Base-by-base conservation (phyloP, 371 early-diverging fungal genomes). In the Hamiltosporidium magnivora region DNA sequence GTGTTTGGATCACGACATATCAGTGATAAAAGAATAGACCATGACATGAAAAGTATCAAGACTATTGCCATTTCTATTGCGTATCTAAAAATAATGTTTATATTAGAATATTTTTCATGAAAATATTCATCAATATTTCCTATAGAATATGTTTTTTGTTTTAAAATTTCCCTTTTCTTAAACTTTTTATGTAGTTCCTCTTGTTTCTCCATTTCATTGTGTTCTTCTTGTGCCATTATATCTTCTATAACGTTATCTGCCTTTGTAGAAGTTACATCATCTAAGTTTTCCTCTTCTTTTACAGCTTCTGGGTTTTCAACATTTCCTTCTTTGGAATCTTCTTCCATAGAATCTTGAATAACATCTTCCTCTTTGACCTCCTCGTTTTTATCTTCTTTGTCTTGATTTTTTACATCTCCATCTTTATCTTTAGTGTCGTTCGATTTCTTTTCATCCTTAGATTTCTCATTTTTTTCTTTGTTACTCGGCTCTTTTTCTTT, bases 81-180 rank as follows among this genome's bases (percentile, higher is more conserved):
- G 37, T 54, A 3, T 52, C 64, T 58, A 3, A 68, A 8, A 43
- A 58, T 63, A 54, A 61, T 63, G 9, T 53, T 49, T 14, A 68
- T 38, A 54, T 46, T 8, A n/a, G 38, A 25, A 55, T 42, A 67
- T 53, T 70, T 25, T 1, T 38, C 6, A 67, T 71, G 59, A 40
- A 73, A 53, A 64, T 64, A 76, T 56, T 44, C 58, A 63, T 76
- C 71, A 11, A 76, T 38, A 37, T 68, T 60, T 60, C 70, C 69
- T 2, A 66, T 63, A 12, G 72, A 69, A 63, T 65, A 68, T 38
- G 54, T 52, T 25, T 54, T 49, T 53, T 54, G 44, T 49, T 68
- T 49, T 40, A 73, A 36, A 1, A 68, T 53, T 39, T 61, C 49
- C 38, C 55, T 68, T 54, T 65, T 72, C 14, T 60, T 43, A 46